Evolutionary conservation across 306 rosid genomes (phyloP), one percentile per base, ranked within the genome.

Genomic region (Pyrus pyrifolia): DNA sequence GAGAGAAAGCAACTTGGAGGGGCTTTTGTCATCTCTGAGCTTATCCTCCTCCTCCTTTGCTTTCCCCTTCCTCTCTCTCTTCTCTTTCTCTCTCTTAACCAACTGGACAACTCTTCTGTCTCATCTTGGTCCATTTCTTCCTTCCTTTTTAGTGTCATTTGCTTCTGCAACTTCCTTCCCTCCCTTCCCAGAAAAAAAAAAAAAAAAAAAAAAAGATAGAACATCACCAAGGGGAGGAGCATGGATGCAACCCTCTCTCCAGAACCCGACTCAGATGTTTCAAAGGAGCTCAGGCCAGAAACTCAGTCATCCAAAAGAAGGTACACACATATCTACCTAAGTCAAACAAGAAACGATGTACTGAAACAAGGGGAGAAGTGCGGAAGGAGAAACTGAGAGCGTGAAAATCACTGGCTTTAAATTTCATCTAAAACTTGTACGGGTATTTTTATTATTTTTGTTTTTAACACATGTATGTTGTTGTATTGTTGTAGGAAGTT

Each of bases 301-400:
- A 77, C 69, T 55, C 95, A 79, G 78, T 79, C 88, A 23, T 84
- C 88, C 74, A 91, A 88, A 81, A 89, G 84, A 78, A 53, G 91
- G 95, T 89, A 51, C 2, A 6, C 17, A 51, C 21, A 51, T 51
- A 51, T 51, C 55, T 5, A 51, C 18, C 55, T 51, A 51, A 51
- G 17, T 6, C 55, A 15, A 17, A 51, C 55, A 51, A 51, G 19
- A 51, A 51, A 17, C 55, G 21, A 51, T 17, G 55, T 15, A 17
- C 55, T 17, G 55, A 51, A 51, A 51, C 55, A 51, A 51, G 18
- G 55, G 21, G 21, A 17, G 55, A 19, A 51, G 21, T 2, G 21
- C 21, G 0, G 21, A 51, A 51, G 55, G 21, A 51, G 55, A 5
- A 17, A 51, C 55, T 51, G 8, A 3, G 3, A 51, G 55, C 3